Evolutionary conservation across 1,284 basidiomycete species (phyloP).

Genomic region (Cryptococcus sp.): DNA sequence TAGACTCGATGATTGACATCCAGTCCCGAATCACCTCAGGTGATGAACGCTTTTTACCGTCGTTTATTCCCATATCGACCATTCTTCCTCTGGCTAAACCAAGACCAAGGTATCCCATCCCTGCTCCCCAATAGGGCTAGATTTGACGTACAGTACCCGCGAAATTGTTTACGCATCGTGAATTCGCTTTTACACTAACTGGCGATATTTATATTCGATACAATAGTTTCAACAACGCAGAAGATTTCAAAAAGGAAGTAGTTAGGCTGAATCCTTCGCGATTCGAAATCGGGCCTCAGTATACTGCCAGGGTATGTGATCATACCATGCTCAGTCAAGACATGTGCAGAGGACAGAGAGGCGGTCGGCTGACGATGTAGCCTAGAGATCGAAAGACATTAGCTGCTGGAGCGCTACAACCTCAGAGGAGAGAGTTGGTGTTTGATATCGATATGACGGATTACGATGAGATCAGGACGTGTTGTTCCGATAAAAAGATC

Average conservation of each 20-base stretch:
- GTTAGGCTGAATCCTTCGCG: conserved; percentile 76
- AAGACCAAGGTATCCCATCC: conserved; percentile 60
- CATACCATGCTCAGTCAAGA: not conserved
- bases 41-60: conserved; percentile 86
- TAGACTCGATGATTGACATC: not conserved
- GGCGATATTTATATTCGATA: conserved; percentile 93
- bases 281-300: conserved; percentile 96
- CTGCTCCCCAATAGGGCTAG: not conserved
- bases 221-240: conserved; percentile 77
- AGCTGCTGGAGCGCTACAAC: conserved; percentile 68
- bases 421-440: conserved; percentile 84
- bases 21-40: conserved; percentile 55
- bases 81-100: conserved; percentile 92
- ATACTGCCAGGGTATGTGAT: conserved; percentile 70
- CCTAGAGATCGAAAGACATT: conserved; percentile 88
- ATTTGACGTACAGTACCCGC: conserved; percentile 47
- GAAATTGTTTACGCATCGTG: conserved; percentile 81
- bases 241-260: conserved; percentile 90
- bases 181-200: conserved; percentile 93
- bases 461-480: conserved; percentile 93
- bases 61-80: conserved; percentile 92
- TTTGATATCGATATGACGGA: conserved; percentile 99
- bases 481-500: conserved; percentile 87
- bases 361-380: conserved; percentile 48
- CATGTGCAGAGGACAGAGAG: not conserved